Percentiles rank a stretch among this genome's conserved stretches.
These are phyloP conservation scores for Fusarium tanahbumbuense DNA, from an alignment of 2,329 filamentous ascomycete species.

Conservation along the genomic window DNA sequence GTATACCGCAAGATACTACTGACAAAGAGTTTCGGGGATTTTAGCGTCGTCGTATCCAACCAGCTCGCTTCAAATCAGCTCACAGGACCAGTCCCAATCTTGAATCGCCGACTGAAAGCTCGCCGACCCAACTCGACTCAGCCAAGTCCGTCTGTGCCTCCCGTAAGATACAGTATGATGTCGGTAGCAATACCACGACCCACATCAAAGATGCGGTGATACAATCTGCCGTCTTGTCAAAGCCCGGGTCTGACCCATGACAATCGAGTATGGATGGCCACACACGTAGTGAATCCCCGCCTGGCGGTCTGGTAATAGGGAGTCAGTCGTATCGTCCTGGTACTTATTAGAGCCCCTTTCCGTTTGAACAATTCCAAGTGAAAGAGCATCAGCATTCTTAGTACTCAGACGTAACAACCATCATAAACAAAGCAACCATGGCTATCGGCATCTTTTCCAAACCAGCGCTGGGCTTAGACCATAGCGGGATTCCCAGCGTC, in stretches of 20 bases:
- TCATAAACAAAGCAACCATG: constrained; percentile 48
- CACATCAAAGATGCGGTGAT: constrained; percentile 46
- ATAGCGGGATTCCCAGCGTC: constrained; percentile 38
- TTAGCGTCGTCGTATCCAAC: constrained; percentile 47
- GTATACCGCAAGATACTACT: constrained; percentile 28
- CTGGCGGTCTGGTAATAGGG: constrained; percentile 30
- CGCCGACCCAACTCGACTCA: constrained; percentile 21
- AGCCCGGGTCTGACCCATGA: constrained; percentile 43
- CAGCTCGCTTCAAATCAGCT: constrained; percentile 39
- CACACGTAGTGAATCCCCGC: constrained; percentile 44
- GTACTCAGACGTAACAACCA: constrained; percentile 28
- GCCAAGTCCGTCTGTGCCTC: constrained; percentile 26
- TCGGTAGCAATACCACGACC: constrained; percentile 38
- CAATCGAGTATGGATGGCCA: constrained; percentile 40
- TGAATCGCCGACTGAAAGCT: constrained; percentile 29
- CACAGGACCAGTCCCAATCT: constrained; percentile 41
- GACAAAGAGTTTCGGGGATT: constrained; percentile 24
- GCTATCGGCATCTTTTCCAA: constrained; percentile 51
- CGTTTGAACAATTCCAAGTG: constrained; percentile 8
- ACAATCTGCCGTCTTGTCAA: constrained; percentile 46
- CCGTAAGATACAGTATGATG: constrained; percentile 29
- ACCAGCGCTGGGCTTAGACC: constrained; percentile 29
- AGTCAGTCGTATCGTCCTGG: constrained; percentile 44
- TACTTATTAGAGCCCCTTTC: constrained; percentile 20
- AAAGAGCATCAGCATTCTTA: constrained; percentile 26